Evolutionary conservation across 495 filamentous ascomycete genomes (phyloP), one percentile per base, ranked within the genome.

Genomic region (Trichoderma gamsii): DNA sequence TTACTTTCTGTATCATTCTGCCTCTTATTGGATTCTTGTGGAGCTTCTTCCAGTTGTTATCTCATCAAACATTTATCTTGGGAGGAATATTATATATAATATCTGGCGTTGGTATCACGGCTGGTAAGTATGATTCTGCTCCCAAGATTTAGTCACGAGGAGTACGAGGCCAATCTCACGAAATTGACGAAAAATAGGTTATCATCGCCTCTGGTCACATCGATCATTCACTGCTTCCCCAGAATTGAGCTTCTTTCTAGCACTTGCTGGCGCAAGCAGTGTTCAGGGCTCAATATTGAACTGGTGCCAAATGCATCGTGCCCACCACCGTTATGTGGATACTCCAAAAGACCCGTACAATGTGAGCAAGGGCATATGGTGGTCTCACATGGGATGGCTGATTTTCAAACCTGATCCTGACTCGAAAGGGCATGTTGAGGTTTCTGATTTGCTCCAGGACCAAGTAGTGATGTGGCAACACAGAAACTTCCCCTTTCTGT

Each of bases 311-410:
- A 92, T 92, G 76, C 95, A 99, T 83, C 90, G 95, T 69, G 92
- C 96, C 73, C 95, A 99, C 80, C 95, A 99, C 83, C 90, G 96
- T 72, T 98, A 97, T 77, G 98, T 95, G 84, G 96, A 98, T 74
- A 98, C 95, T 73, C 90, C 96, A 65, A 98, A 99, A 83, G 95
- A 99, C 74, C 95, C 95, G 25, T 99, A 98, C 84, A 96, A 91
- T 65, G 95, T 99, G 70, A 91, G 93, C 80, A 99, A 99, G 88
- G 95, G 95, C 70, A 86, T 97, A 32, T 79, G 96, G 73, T 99
- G 97, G 86, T 96, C 92, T 66, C 95, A 99, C 82, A 82, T 99
- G 64, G 95, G 95, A 75, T 89, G 86, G 86, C 95, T 96, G 90
- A 81, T 96, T 72, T 89, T 96, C 86, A 93, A 93, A 84, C 92